Percentiles rank a stretch among this genome's conserved stretches.
phyloP scores from a whole-genome alignment of 768 basidiomycete species.

The Multifurca ochricompacta region DNA sequence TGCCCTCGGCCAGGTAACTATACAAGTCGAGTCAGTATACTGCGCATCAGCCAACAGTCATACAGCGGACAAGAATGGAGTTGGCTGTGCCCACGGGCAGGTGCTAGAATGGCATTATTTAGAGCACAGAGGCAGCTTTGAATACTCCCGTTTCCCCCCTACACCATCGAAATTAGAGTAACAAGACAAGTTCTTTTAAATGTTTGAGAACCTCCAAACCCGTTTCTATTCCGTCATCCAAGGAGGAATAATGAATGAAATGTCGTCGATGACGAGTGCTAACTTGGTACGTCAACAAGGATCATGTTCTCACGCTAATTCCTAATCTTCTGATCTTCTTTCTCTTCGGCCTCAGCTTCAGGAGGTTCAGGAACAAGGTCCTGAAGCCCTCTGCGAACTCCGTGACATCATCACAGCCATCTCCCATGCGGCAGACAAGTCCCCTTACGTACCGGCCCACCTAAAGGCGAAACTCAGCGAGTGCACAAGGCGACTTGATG shows the following conservation, averaged over 20 bases:
- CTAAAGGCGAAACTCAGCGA: neutral
- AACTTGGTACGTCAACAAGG: too few species aligned
- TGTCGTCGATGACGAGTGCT: too few species aligned
- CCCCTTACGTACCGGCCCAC: neutral
- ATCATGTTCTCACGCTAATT: too few species aligned
- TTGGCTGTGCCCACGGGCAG: neutral
- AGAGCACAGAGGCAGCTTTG: neutral
- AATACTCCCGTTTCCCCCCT: too few species aligned
- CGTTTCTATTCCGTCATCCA: neutral
- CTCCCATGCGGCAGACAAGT: neutral
- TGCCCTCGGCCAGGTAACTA: neutral
- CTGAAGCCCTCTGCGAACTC: conserved; percentile 2
- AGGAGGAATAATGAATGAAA: too few species aligned
- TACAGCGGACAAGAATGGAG: neutral
- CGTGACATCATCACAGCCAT: neutral
- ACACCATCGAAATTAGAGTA: neutral
- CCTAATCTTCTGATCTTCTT: too few species aligned
- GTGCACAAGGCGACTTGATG: neutral
- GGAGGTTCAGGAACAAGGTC: too few species aligned
- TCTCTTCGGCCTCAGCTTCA: neutral
- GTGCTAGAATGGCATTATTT: neutral
- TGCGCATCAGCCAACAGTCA: neutral
- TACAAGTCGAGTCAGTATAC: neutral
- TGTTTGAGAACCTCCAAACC: neutral
- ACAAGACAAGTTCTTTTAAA: neutral